Conservation (phyloP, 768 basidiomycete species). For the Leucogyrophana mollusca region DNA sequence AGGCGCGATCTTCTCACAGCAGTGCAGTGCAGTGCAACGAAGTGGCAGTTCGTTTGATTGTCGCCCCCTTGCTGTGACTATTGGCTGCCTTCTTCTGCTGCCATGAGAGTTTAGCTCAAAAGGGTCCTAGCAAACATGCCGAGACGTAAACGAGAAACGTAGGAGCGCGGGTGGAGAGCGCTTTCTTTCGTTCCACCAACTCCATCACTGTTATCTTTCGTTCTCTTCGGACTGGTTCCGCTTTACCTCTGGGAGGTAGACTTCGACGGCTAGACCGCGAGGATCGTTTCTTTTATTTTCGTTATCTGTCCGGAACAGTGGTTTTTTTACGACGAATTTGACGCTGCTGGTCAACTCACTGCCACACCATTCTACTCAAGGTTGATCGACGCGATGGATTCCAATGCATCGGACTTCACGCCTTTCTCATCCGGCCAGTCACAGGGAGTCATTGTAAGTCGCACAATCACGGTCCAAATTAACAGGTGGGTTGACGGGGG, state of each 20-base stretch:
- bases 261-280: constrained; percentile 23
- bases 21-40: neutral
- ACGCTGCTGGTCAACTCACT: neutral
- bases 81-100: constrained; percentile 26
- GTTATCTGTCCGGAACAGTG: constrained; percentile 13
- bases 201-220: constrained; percentile 11
- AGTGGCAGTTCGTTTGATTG: neutral
- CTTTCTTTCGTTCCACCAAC: constrained; percentile 17
- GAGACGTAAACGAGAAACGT: neutral
- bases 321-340: neutral
- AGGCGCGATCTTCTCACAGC: too few relatives aligned
- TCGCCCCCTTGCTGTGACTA: too few relatives aligned
- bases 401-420: neutral
- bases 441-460: constrained; percentile 20
- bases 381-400: constrained; percentile 5
- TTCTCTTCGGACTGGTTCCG: constrained; percentile 35
- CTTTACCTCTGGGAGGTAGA: constrained; percentile 28
- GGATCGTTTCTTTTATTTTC: constrained; percentile 8
- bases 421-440: constrained; percentile 13
- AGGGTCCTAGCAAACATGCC: too few relatives aligned
- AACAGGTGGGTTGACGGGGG: too few relatives aligned
- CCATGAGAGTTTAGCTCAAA: constrained; percentile 20
- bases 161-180: neutral
- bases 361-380: too few relatives aligned
- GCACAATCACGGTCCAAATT: too few relatives aligned